Conservation (phyloP, 2,329 filamentous ascomycete species). For the Parasarocladium wereldwijsianum region DNA sequence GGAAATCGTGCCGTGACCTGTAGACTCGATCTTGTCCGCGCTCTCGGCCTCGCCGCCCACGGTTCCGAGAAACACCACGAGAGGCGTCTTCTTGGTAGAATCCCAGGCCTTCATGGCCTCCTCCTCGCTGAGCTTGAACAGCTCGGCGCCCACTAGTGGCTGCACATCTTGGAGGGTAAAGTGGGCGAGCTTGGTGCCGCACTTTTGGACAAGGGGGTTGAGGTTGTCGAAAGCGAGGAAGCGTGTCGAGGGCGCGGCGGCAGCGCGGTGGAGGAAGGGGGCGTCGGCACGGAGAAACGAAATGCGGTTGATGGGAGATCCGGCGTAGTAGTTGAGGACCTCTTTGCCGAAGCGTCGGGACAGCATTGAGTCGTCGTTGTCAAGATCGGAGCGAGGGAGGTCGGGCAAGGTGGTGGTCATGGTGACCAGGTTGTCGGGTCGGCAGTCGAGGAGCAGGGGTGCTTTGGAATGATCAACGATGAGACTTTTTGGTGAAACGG, state of each 20-base stretch:
- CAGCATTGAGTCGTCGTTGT: slow-evolving; percentile 49
- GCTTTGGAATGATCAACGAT: no score
- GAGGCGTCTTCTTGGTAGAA: slow-evolving; percentile 49
- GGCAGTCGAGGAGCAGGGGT: slow-evolving; percentile 8
- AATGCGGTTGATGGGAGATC: slow-evolving; percentile 62
- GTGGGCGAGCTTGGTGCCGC: slow-evolving; percentile 48
- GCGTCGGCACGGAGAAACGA: slow-evolving; percentile 63
- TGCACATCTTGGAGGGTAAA: slow-evolving; percentile 55
- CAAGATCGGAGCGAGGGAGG: slow-evolving; percentile 26
- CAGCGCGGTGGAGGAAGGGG: slow-evolving; percentile 53
- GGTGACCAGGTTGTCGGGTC: slow-evolving; percentile 4
- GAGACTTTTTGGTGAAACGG: no score
- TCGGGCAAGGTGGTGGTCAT: slow-evolving; percentile 23
- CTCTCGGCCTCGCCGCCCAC: slow-evolving; percentile 47
- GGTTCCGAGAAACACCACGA: slow-evolving; percentile 74
- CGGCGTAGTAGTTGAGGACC: slow-evolving; percentile 72
- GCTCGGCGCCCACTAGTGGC: slow-evolving; percentile 53
- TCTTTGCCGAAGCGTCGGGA: slow-evolving; percentile 66
- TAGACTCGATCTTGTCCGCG: slow-evolving; percentile 11
- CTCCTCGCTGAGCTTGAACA: slow-evolving; percentile 58
- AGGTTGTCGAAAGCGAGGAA: slow-evolving; percentile 74
- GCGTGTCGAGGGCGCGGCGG: slow-evolving; percentile 46
- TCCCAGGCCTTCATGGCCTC: slow-evolving; percentile 61
- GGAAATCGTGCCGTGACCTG: slow-evolving; percentile 50
- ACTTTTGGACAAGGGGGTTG: slow-evolving; percentile 47